Conservation (phyloP, 345 rosid species). For the Trapa incisa region DNA sequence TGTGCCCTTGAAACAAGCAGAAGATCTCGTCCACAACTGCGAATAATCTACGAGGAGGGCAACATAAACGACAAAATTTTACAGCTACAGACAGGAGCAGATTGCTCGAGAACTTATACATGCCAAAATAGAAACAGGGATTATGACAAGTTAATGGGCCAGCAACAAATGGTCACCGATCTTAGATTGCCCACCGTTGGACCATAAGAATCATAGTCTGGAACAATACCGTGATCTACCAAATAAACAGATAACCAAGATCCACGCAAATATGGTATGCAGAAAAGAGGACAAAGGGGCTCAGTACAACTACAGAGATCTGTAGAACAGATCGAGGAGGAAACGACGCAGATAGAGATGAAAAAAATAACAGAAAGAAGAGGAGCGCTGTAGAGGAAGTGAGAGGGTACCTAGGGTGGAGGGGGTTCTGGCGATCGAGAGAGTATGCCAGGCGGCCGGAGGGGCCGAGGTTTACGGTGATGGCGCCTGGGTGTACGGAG, state of each 20-base stretch:
- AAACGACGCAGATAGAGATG: neutral
- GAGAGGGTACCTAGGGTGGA: slow-evolving; percentile 56
- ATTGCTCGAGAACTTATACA: neutral
- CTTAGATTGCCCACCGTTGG: too few relatives aligned
- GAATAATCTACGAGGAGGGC: slow-evolving; percentile 44
- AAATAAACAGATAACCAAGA: too few relatives aligned
- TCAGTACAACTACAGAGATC: too few relatives aligned
- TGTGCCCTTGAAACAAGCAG: slow-evolving; percentile 91
- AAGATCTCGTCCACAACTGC: slow-evolving; percentile 87
- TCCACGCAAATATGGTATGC: too few relatives aligned
- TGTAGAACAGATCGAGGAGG: neutral
- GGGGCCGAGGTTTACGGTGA: slow-evolving; percentile 60
- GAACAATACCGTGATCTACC: too few relatives aligned
- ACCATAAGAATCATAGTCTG: too few relatives aligned
- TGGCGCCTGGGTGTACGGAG: slow-evolving; percentile 37
- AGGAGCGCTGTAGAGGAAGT: neutral
- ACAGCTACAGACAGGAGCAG: neutral
- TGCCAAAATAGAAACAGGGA: neutral
- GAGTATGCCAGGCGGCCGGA: slow-evolving; percentile 75
- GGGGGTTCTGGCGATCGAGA: slow-evolving; percentile 60
- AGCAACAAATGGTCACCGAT: too few relatives aligned
- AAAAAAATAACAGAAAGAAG: neutral
- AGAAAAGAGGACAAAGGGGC: too few relatives aligned
- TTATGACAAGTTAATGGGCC: too few relatives aligned
- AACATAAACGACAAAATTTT: neutral